These are phyloP conservation scores for Flaveria trinervia DNA, from an alignment of 129 eudicot species.

Conservation along the genomic window DNA sequence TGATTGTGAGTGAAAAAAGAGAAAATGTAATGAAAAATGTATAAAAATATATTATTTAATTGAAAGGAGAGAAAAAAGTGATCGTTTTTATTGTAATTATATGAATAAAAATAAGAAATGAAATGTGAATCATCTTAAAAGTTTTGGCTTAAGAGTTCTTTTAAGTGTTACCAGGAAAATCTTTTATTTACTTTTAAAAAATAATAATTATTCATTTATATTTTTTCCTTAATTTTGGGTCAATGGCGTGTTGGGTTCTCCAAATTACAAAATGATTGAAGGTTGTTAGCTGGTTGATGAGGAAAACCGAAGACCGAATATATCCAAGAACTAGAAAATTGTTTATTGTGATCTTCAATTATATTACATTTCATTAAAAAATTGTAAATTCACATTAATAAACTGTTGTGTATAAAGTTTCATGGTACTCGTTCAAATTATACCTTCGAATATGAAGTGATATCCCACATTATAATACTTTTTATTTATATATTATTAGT, in stretches of 20 bases:
- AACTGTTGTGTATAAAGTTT: neutral
- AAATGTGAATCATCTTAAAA: too few relatives aligned
- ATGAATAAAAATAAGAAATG: too few relatives aligned
- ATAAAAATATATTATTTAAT: too few relatives aligned
- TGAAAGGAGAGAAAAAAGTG: too few relatives aligned
- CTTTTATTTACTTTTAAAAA: neutral
- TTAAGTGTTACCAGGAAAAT: too few relatives aligned
- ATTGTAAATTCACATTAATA: neutral
- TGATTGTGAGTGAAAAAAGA: too few relatives aligned
- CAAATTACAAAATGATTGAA: conserved; percentile 28
- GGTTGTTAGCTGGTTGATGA: conserved; percentile 24
- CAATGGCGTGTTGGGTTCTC: conserved; percentile 29
- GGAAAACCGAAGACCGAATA: conserved; percentile 21
- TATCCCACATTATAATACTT: neutral
- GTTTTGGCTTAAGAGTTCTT: too few relatives aligned
- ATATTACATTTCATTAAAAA: neutral
- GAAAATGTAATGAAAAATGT: too few relatives aligned
- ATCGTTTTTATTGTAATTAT: too few relatives aligned
- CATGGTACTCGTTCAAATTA: neutral
- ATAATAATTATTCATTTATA: neutral
- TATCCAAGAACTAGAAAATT: neutral
- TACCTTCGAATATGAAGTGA: neutral
- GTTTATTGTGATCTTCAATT: neutral
- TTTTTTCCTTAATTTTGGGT: neutral
- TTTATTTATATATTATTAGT: neutral